Conservation (phyloP, 176 grass and related monocot genomes). For the Aegilops speltoides region DNA sequence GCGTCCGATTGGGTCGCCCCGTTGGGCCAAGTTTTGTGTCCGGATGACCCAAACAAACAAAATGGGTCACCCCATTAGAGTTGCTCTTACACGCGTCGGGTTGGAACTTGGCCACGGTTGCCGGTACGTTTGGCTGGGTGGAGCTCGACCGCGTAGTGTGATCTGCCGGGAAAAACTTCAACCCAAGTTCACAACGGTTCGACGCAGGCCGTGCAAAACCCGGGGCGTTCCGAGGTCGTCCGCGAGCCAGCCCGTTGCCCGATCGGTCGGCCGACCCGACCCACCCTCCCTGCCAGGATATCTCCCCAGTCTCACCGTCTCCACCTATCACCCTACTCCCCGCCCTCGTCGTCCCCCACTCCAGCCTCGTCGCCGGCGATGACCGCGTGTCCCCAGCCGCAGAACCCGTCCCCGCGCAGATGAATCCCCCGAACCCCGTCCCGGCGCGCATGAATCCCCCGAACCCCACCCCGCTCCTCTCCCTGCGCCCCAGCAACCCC, state of each 20-base stretch:
- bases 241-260: neutral
- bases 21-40: no score
- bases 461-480: slow-evolving; percentile 35
- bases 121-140: no score
- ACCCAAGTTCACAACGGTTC: neutral
- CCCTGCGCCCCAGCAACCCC: slow-evolving; percentile 29
- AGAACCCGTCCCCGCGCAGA: slow-evolving; percentile 13
- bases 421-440: slow-evolving; percentile 35
- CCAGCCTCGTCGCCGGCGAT: slow-evolving; percentile 40
- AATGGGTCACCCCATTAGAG: no score
- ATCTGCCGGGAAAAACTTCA: no score
- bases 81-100: no score
- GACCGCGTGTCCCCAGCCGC: slow-evolving; percentile 21
- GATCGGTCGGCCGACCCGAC: neutral
- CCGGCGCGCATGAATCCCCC: slow-evolving; percentile 41
- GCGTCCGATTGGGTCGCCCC: no score
- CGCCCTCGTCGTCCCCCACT: slow-evolving; percentile 1
- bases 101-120: no score
- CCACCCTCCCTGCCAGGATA: neutral
- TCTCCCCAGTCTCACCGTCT: neutral
- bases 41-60: no score
- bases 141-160: no score
- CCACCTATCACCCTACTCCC: neutral
- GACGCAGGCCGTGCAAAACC: neutral
- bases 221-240: neutral